A percentile compares a stretch with the other conserved stretches of the same genome.
phyloP scores from a whole-genome alignment of 2,329 filamentous ascomycete genomes.

The Penicillium sp. region DNA sequence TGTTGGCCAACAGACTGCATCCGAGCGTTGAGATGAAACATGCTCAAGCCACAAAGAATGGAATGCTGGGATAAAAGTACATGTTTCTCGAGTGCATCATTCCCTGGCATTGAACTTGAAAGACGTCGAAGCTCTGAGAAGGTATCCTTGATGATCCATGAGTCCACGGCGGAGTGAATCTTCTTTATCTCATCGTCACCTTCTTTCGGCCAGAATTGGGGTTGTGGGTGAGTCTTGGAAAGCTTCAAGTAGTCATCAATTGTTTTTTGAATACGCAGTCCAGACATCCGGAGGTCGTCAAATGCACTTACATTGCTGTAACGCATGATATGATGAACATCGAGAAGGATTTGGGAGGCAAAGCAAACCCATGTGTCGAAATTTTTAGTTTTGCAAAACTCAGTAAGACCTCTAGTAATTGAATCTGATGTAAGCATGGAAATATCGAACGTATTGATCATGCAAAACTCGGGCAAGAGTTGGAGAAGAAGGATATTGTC shows the following conservation, averaged over 20 bases:
- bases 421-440: slow-evolving; percentile 25
- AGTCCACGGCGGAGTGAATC: slow-evolving; percentile 15
- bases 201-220: slow-evolving; percentile 26
- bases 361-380: slow-evolving; percentile 28
- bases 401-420: slow-evolving; percentile 26
- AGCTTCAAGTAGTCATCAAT: slow-evolving; percentile 23
- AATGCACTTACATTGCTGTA: slow-evolving; percentile 19
- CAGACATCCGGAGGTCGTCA: slow-evolving; percentile 23
- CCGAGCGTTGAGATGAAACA: slow-evolving; percentile 24
- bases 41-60: slow-evolving; percentile 22
- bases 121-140: slow-evolving; percentile 15
- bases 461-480: slow-evolving; percentile 28
- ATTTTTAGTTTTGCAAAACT: slow-evolving; percentile 24
- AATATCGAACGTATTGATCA: slow-evolving; percentile 18
- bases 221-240: slow-evolving; percentile 14
- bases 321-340: slow-evolving; percentile 33
- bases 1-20: slow-evolving; percentile 25
- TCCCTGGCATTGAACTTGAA: not conserved
- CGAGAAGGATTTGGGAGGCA: slow-evolving; percentile 29
- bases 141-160: slow-evolving; percentile 19
- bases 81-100: slow-evolving; percentile 19
- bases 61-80: slow-evolving; percentile 23
- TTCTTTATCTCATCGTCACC: slow-evolving; percentile 20
- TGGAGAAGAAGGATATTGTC: slow-evolving; percentile 30
- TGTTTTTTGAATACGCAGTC: slow-evolving; percentile 24